Base-by-base conservation (phyloP, 192 early-diverging fungal species). In the Backusella macrospora region DNA sequence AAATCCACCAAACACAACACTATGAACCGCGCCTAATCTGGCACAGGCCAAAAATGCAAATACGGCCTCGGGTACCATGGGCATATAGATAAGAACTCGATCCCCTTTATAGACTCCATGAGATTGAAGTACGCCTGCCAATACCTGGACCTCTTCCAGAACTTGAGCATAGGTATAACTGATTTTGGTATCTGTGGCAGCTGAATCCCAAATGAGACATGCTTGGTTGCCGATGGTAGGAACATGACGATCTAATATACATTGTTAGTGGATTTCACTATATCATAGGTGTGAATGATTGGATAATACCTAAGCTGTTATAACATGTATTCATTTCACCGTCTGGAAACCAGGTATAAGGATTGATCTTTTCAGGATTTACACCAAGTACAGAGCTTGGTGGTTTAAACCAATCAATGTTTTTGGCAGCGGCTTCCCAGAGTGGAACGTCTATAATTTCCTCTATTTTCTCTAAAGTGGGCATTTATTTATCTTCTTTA, bases 41-140 rank as follows among this genome's bases (percentile, higher is more conserved):
- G 90, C 93, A 71, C 92, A 94, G 5, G 96, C 92, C 12, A 97
- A 90, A 90, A 97, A 95, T 4, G 89, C 90, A 72, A 95, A 79
- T 10, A 93, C 83, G 9, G 93, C 90, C 71, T 96, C 89, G 12
- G 90, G 90, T 7, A 95, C 86, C 92, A 93, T 92, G 23, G 92
- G 90, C 92, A 94, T 93, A 82, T 93, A 96, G 23, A 97, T 84
- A 44, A 96, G 71, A 5, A 95, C 94, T 5, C 84, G 89, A 70
- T 93, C 90, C 21, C 96, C 93, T 29, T 87, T 86, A 39, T 40
- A 73, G 6, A 94, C 85, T 21, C 86, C 91, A 62, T 92, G 81
- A 12, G 78, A 77, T 9, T 75, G 73, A 43, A 96, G 80, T 34
- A 93, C 87, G 8, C 82, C 85, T 12, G 94, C 90, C 34, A 93